Conservation (phyloP, 345 rosid species). For the Pugionium cornutum region DNA sequence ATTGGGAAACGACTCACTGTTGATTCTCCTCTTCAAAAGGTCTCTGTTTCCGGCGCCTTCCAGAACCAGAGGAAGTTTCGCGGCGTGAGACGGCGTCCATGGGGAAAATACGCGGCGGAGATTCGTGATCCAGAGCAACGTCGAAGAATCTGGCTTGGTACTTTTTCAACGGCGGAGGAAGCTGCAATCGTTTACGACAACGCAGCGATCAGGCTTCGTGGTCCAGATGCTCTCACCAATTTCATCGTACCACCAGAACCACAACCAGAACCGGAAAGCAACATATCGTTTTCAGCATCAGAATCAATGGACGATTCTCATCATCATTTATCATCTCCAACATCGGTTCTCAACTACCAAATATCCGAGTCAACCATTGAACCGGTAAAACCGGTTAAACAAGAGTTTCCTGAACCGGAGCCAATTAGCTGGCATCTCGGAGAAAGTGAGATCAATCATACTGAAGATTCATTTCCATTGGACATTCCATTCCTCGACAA, state of each 20-base stretch:
- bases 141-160: conserved; percentile 87
- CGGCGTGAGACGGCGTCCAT: conserved; percentile 87
- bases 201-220: conserved; percentile 86
- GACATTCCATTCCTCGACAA: conserved; percentile 63
- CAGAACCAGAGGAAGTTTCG: conserved; percentile 63
- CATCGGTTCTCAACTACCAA: conserved; percentile 77
- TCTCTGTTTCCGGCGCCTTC: conserved; percentile 6
- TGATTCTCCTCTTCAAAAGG: conserved; percentile 24
- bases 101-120: conserved; percentile 99
- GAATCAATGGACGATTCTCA: conserved; percentile 64
- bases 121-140: conserved; percentile 87
- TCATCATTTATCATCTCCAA: conserved; percentile 63
- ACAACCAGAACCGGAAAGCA: conserved; percentile 7
- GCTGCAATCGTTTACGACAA: conserved; percentile 93
- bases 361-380: conserved; percentile 39
- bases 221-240: conserved; percentile 86
- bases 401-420: conserved; percentile 26
- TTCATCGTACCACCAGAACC: conserved; percentile 53
- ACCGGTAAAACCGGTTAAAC: conserved; percentile 27
- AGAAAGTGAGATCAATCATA: background rate
- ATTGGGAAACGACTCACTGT: background rate
- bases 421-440: conserved; percentile 30
- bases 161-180: conserved; percentile 89
- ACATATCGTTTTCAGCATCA: conserved; percentile 36
- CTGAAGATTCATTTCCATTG: conserved; percentile 45